These are phyloP conservation scores for Backusella circina DNA, from an alignment of 192 early-diverging fungal species.

Conservation along the genomic window DNA sequence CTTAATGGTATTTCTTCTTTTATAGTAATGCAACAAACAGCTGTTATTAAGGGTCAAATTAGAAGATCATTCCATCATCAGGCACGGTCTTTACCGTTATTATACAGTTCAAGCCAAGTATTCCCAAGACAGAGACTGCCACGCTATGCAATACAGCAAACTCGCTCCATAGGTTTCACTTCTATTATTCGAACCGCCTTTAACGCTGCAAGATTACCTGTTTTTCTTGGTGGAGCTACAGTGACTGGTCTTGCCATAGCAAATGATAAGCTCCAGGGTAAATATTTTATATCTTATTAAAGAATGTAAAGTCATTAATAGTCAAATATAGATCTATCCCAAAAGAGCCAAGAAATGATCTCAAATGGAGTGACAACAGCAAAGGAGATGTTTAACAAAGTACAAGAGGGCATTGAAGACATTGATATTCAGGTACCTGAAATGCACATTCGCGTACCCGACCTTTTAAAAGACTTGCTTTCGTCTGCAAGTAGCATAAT, in stretches of 20 bases:
- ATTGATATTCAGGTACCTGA: constrained; percentile 36
- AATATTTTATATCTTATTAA: not conserved
- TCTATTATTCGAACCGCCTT: constrained; percentile 40
- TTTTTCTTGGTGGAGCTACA: constrained; percentile 53
- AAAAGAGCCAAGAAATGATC: not conserved
- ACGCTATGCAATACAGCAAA: not conserved
- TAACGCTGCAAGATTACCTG: constrained; percentile 52
- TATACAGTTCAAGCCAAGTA: not conserved
- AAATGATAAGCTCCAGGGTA: constrained; percentile 60
- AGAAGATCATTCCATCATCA: not conserved
- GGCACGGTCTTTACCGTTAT: not conserved
- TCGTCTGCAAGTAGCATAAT: not conserved
- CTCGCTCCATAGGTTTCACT: constrained; percentile 23
- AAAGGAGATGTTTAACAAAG: constrained; percentile 29
- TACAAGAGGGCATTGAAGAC: constrained; percentile 33
- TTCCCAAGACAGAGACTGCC: not conserved
- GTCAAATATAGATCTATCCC: not conserved
- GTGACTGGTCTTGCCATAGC: constrained; percentile 57
- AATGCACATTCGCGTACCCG: constrained; percentile 36
- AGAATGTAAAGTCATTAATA: not conserved
- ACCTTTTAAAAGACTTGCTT: constrained; percentile 25
- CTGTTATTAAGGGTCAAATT: not conserved
- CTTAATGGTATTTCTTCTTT: not conserved
- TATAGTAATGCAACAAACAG: not conserved
- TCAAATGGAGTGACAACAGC: constrained; percentile 29